Conservation (phyloP, 2,329 filamentous ascomycete species). For the Aspergillus bombycis region DNA sequence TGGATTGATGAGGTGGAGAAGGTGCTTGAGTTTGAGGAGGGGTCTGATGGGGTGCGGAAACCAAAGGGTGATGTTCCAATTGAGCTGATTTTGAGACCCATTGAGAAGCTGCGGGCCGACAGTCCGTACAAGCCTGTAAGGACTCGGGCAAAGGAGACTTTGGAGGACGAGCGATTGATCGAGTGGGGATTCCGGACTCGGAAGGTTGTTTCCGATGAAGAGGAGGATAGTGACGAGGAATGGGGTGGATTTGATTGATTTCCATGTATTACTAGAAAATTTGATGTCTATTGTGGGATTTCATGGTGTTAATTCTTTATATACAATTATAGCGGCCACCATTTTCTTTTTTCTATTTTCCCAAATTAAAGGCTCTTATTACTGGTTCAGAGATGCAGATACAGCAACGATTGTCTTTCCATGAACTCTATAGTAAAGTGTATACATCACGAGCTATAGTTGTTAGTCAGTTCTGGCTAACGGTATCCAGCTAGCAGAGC, state of each 20-base stretch:
- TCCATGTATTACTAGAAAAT: slow-evolving; percentile 7
- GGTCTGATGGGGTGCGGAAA: slow-evolving; percentile 31
- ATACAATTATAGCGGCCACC: slow-evolving; percentile 2
- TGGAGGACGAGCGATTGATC: slow-evolving; percentile 74
- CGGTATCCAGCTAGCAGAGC: slow-evolving; percentile 5
- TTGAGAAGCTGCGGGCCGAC: slow-evolving; percentile 48
- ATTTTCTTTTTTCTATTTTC: background rate
- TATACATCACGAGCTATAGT: background rate
- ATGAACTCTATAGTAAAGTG: background rate
- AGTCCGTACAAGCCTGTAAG: slow-evolving; percentile 74
- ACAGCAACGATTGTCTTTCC: background rate
- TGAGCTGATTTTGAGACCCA: slow-evolving; percentile 47
- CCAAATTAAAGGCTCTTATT: background rate
- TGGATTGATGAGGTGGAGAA: slow-evolving; percentile 89
- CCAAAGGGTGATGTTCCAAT: slow-evolving; percentile 42
- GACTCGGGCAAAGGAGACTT: slow-evolving; percentile 67
- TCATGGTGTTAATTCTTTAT: background rate
- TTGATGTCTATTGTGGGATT: background rate
- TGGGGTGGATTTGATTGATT: slow-evolving; percentile 70
- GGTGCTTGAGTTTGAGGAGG: slow-evolving; percentile 56
- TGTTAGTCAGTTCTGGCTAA: slow-evolving; percentile 1
- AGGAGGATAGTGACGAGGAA: slow-evolving; percentile 56
- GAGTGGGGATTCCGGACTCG: slow-evolving; percentile 57
- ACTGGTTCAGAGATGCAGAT: background rate
- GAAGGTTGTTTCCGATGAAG: slow-evolving; percentile 40